Evolutionary conservation across 768 basidiomycete species (phyloP).

Genomic region (Daedaleopsis sinensis): DNA sequence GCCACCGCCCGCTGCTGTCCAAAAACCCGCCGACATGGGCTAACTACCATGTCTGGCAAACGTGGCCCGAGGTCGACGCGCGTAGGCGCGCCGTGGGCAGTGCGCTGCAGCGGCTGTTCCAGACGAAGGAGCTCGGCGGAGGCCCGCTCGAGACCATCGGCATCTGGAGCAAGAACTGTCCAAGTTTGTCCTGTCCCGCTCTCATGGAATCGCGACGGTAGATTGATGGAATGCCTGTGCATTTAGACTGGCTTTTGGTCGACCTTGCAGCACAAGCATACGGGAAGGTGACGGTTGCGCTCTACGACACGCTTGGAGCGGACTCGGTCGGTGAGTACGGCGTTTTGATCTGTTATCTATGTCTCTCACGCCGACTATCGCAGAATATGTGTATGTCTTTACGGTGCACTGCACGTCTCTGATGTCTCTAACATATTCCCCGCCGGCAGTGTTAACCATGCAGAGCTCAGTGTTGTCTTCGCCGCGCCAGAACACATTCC

Average conservation of each 20-base stretch:
- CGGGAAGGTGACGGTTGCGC: constrained; percentile 80
- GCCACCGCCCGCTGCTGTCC: constrained; percentile 67
- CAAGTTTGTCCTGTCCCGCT: constrained; percentile 49
- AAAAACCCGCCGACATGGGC: constrained; percentile 71
- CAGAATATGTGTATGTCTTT: constrained; percentile 75
- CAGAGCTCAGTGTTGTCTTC: constrained; percentile 81
- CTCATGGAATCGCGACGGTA: background rate
- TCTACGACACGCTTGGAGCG: constrained; percentile 94
- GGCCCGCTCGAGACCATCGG: constrained; percentile 78
- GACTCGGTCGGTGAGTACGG: constrained; percentile 77
- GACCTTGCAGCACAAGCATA: constrained; percentile 85
- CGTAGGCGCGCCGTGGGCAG: constrained; percentile 77
- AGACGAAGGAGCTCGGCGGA: constrained; percentile 58
- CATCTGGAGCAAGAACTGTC: constrained; percentile 81
- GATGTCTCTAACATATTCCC: background rate
- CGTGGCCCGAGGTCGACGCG: constrained; percentile 72
- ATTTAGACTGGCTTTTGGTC: constrained; percentile 89
- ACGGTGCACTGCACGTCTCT: background rate
- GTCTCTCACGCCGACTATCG: constrained; percentile 24
- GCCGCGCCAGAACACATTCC: constrained; percentile 76
- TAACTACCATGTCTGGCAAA: constrained; percentile 71
- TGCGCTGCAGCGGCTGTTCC: constrained; percentile 68
- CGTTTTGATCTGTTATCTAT: constrained; percentile 1
- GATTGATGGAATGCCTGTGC: background rate
- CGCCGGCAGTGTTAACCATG: constrained; percentile 73